Evolutionary conservation across 768 basidiomycete genomes (phyloP), one percentile per base, ranked within the genome.

Genomic region (Hericium rajendrae): DNA sequence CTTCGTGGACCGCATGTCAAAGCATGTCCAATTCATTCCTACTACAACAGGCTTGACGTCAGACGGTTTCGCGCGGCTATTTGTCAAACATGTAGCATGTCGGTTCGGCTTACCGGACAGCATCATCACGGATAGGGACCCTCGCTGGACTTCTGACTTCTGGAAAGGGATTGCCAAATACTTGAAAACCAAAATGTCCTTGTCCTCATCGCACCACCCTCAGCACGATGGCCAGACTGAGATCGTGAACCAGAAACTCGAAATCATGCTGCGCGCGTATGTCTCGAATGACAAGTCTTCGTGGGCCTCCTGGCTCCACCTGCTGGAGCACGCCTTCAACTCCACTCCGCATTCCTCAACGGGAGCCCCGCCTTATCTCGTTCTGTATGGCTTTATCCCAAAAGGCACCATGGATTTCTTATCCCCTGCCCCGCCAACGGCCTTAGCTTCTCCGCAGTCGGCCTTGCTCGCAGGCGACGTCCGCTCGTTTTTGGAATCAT

Each of bases 1-100:
- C 1, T 38, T 63, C 22, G 60, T 60, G 2, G 57, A 62, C 53
- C 48, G 61, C 13, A 52, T 71, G 16, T 67, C 69, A 26, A 74
- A 74, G 54, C 59, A 58, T 24, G 58, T 22, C 22, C 22, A 22
- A 22, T 22, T 22, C 22, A 22, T 22, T 22, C 22, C 22, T 22
- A 22, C 22, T 22, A 22, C 22, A 22, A 22, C 22, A 22, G 22
- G 24, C 1, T n/a, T 60, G 4, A 54, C 38, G 1, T 52, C 59
- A 13, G 50, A 51, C 51, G 48, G 51, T 10, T 60, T 61, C 41
- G 60, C 54, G 11, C 8, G 2, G 24, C 26, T 60, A 32, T 61
- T 61, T 37, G 54, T 61, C 8, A 51, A 41, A 13, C 41, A 60
- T 20, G 48, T 61, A 15, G 38, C 32, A 16, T 56, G 46, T 41